These are phyloP conservation scores for Aureobasidium subglaciale DNA, from an alignment of 2,329 filamentous ascomycete genomes.

Conservation along the genomic window DNA sequence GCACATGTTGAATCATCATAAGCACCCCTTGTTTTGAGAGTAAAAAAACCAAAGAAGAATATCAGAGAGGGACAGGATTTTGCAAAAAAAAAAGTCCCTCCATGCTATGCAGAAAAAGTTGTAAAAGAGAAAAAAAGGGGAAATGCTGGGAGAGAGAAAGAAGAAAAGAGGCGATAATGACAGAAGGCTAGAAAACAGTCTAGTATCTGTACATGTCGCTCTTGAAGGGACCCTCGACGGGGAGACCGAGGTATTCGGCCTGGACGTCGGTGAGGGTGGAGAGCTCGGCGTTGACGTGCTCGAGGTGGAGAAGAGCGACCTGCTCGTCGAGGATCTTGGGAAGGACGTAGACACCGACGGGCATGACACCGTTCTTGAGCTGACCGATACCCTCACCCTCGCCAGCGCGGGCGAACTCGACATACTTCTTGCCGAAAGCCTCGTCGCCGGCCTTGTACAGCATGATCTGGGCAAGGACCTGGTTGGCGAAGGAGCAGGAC, in stretches of 20 bases:
- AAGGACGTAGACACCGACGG: constrained; percentile 87
- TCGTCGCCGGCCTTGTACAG: constrained; percentile 88
- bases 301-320: constrained; percentile 88
- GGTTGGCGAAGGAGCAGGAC: constrained; percentile 99
- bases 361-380: constrained; percentile 70
- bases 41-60: constrained; percentile 13
- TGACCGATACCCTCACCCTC: constrained; percentile 28
- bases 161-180: background rate
- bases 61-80: background rate
- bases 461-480: constrained; percentile 98
- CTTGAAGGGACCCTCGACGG: constrained; percentile 90
- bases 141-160: constrained; percentile 12
- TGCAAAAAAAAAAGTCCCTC: background rate
- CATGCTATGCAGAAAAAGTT: constrained; percentile 10
- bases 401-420: constrained; percentile 67
- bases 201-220: constrained; percentile 79
- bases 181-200: constrained; percentile 24
- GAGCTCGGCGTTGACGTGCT: constrained; percentile 91
- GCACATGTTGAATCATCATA: constrained; percentile 35
- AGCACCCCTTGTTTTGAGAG: constrained; percentile 12
- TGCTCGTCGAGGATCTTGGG: constrained; percentile 99
- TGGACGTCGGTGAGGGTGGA: constrained; percentile 77
- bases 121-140: constrained; percentile 17
- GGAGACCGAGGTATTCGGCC: constrained; percentile 89
- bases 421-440: constrained; percentile 85